These are phyloP conservation scores for Cytospora paraplurivora DNA, from an alignment of 2,329 filamentous ascomycete genomes.

Conservation along the genomic window DNA sequence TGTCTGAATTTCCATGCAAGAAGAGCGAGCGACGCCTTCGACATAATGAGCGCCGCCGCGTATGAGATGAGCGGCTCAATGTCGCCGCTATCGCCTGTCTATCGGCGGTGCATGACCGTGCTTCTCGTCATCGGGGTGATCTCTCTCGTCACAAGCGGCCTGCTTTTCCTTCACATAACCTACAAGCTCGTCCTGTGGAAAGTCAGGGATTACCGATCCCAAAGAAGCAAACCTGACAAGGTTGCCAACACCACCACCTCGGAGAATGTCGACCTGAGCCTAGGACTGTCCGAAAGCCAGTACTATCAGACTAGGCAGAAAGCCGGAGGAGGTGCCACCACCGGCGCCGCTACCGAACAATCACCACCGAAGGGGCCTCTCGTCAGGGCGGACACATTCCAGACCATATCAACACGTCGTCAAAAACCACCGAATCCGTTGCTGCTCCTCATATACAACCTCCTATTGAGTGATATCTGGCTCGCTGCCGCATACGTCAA, in stretches of 20 bases:
- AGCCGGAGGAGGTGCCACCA: background rate
- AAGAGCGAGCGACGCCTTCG: constrained; percentile 5
- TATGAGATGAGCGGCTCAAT: constrained; percentile 27
- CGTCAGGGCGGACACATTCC: background rate
- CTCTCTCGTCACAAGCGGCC: constrained; percentile 33
- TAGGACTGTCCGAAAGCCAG: constrained; percentile 36
- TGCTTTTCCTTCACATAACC: constrained; percentile 36
- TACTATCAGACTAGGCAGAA: constrained; percentile 29
- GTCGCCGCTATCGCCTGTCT: constrained; percentile 31
- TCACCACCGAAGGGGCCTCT: background rate
- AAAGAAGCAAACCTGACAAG: background rate
- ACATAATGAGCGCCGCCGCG: constrained; percentile 5
- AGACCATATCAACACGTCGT: constrained; percentile 21
- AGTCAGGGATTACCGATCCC: constrained; percentile 26
- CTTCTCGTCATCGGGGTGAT: constrained; percentile 33
- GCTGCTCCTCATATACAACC: constrained; percentile 68
- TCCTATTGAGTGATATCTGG: constrained; percentile 68
- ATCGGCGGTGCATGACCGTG: constrained; percentile 33
- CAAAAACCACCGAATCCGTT: constrained; percentile 62
- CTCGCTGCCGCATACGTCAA: constrained; percentile 66
- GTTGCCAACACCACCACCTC: background rate
- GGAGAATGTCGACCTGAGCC: constrained; percentile 31
- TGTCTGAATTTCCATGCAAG: background rate
- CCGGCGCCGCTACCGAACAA: background rate
- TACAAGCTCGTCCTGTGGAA: constrained; percentile 37